phyloP scores from a whole-genome alignment of 129 eudicot genomes.

The Escallonia herrerae region DNA sequence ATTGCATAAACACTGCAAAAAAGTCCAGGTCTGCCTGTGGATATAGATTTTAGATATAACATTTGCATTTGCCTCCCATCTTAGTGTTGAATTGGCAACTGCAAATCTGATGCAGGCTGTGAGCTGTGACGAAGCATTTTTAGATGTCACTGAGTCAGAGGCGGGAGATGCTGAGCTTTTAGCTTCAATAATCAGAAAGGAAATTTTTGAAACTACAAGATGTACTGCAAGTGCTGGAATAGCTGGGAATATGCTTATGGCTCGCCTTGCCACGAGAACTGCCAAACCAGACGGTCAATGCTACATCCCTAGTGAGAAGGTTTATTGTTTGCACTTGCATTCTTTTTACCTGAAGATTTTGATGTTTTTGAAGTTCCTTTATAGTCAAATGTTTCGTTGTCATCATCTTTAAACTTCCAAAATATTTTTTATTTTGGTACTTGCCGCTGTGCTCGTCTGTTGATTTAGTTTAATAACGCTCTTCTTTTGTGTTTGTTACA shows the following conservation, averaged over 20 bases:
- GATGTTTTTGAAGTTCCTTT: neutral
- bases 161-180: slow-evolving; percentile 55
- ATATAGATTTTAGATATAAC: neutral
- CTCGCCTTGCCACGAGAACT: slow-evolving; percentile 83
- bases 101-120: slow-evolving; percentile 55
- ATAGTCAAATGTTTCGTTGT: neutral
- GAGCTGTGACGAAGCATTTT: slow-evolving; percentile 95
- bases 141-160: slow-evolving; percentile 66
- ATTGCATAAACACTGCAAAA: slow-evolving; percentile 78
- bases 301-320: slow-evolving; percentile 75
- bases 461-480: neutral
- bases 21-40: slow-evolving; percentile 62
- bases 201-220: slow-evolving; percentile 69
- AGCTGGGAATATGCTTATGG: slow-evolving; percentile 80
- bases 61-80: neutral
- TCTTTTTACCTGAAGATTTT: neutral
- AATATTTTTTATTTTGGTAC: neutral
- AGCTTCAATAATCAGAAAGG: slow-evolving; percentile 72
- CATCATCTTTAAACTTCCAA: neutral
- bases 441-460: neutral
- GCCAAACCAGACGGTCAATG: slow-evolving; percentile 94
- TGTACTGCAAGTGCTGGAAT: slow-evolving; percentile 96
- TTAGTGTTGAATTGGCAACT: slow-evolving; percentile 8
- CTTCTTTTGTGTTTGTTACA: too few relatives aligned
- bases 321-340: neutral